Percentiles rank a stretch among this genome's conserved stretches.
phyloP scores from a whole-genome alignment of 108 stramenopile genomes.

The Heterococcus sp. region DNA sequence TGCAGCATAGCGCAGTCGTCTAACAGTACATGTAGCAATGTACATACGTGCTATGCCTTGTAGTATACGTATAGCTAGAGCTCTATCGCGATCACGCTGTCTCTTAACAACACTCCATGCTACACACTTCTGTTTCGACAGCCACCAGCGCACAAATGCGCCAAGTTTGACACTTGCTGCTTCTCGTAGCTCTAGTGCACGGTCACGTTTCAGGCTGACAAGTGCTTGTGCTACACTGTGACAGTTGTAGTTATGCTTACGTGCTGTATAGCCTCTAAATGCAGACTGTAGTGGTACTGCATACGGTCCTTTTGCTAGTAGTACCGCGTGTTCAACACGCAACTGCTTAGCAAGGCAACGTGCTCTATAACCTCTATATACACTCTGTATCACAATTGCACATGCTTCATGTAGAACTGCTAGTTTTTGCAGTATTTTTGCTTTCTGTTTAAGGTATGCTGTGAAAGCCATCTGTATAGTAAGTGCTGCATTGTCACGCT shows the following conservation, averaged over 20 bases:
- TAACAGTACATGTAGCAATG: neutral
- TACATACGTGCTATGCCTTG: neutral
- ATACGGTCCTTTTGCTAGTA: slow-evolving; percentile 23
- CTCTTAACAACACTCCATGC: slow-evolving; percentile 34
- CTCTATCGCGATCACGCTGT: slow-evolving; percentile 20
- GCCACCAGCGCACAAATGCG: slow-evolving; percentile 22
- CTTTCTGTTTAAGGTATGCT: slow-evolving; percentile 8
- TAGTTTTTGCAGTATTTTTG: neutral
- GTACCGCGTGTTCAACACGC: neutral
- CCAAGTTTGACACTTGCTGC: slow-evolving; percentile 22
- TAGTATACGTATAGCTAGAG: neutral
- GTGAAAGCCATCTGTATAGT: slow-evolving; percentile 13
- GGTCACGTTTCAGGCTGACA: neutral
- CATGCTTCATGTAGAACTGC: neutral
- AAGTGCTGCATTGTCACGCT: slow-evolving; percentile 6
- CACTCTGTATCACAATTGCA: slow-evolving; percentile 27
- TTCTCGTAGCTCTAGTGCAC: slow-evolving; percentile 4
- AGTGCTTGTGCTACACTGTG: neutral
- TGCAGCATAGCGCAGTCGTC: neutral
- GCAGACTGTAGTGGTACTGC: slow-evolving; percentile 33
- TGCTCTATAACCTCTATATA: slow-evolving; percentile 18
- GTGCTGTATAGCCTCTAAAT: slow-evolving; percentile 1
- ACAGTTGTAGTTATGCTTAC: neutral
- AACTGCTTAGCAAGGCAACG: neutral
- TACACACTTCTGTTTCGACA: slow-evolving; percentile 5